A percentile compares a stretch with the other conserved stretches of the same genome.
These are phyloP conservation scores for Cadophora luteo-olivacea DNA, from an alignment of 2,329 filamentous ascomycete genomes.

Conservation along the genomic window DNA sequence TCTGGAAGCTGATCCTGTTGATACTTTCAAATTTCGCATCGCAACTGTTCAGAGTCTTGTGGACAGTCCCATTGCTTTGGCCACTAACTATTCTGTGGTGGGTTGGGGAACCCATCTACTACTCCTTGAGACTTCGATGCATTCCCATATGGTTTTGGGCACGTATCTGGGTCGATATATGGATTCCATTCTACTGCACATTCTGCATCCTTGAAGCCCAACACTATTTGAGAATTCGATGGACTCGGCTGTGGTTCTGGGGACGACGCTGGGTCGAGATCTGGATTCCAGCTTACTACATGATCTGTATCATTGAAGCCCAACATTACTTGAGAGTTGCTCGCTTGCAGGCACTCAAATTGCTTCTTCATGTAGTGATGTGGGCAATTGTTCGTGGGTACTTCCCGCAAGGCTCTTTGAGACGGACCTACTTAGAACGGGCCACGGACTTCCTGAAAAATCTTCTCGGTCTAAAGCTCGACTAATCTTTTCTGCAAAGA, in stretches of 20 bases:
- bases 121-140: no score
- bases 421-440: not conserved
- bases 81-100: not conserved
- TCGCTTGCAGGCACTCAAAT: not conserved
- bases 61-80: not conserved
- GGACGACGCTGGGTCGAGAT: not conserved
- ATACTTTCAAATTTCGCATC: not conserved
- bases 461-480: not conserved
- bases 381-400: not conserved
- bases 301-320: not conserved
- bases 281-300: not conserved
- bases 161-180: no score
- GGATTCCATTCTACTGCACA: no score
- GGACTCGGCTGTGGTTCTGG: not conserved
- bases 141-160: no score
- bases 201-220: no score
- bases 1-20: not conserved
- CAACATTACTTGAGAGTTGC: not conserved
- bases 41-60: not conserved
- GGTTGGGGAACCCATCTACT: not conserved
- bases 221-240: not conserved
- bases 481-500: no score
- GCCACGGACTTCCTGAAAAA: not conserved
- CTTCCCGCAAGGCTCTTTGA: not conserved
- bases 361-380: not conserved